Evolutionary conservation across 176 grass and related monocot species (phyloP), one percentile per base, ranked within the genome.

Genomic region (Pontederia crassipes): DNA sequence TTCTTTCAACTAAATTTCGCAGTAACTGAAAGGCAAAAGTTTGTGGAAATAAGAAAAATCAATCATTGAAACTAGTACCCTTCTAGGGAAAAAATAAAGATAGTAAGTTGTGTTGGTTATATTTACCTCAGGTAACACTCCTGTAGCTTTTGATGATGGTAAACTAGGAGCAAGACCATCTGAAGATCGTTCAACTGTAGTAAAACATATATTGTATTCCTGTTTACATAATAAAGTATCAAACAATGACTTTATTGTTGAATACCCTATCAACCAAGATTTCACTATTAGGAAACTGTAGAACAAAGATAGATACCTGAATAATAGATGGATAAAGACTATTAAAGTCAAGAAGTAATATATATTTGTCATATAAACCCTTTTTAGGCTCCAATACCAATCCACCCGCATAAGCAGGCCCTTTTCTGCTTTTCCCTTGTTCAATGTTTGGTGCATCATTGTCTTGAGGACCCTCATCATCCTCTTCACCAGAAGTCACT

Each of bases 141-240:
- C 93, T 68, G 84, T 80, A 78, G 66, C 81, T 61, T 87, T 98
- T 74, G 84, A 83, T 72, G 88, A 79, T 74, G 87, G 93, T 66
- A 98, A 76, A 77, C 58, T 92, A 75, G 88, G 93, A 15, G 68
- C 29, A 49, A 55, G 68, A 60, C 83, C 74, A 72, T 98, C 93
- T 69, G 70, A 57, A 70, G 79, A 83, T 53, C 84, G 79, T 40
- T 92, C 93, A 70, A 98, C 84, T 54, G 93, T 98, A 56, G 87
- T 98, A 68, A 98, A 98, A 70, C 93, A 98, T 56, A 98, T 98
- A 71, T 98, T 92, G 70, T 81, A 98, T 77, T 98, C 93, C 93
- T 98, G 57, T 26, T 28, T 47, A 60, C 61, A 79, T 11, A 71
- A 72, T 35, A 64, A 82, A 57, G 70, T 74, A 67, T 16, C 1